Base-by-base conservation (phyloP, 108 stramenopile genomes). In the Nitzschia sp. region DNA sequence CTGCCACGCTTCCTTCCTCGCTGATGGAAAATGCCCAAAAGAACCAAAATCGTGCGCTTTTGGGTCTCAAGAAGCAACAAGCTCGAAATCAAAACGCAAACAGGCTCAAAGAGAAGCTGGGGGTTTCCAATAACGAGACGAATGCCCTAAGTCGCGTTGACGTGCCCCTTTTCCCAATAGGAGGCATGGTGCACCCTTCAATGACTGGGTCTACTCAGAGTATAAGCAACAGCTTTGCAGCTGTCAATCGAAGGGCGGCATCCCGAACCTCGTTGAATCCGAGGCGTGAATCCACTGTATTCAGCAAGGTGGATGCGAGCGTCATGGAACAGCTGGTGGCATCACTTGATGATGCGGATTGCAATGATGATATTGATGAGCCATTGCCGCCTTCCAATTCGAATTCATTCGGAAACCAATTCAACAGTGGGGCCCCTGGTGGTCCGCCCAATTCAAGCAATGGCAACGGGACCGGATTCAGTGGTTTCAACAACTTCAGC, bases 11-110 rank as follows among this genome's bases (percentile, higher is more conserved):
- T 5, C 49, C 49, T 17, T 51, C 64, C 49, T 29, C 42, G 28
- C 28, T 51, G 48, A 33, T 51, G 19, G 49, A 51, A 51, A 19
- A 51, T 51, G 49, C 49, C 21, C 49, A 19, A 9, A 51, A 51
- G 21, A 51, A 51, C 21, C 49, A 51, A 51, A 51, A 51, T 19
- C 13, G 8, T 5, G 49, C 49, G 4, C 21, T 51, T 9, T 4
- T n/a, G n/a, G n/a, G 21, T 61, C 74, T 75, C 2, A 51, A 75
- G 51, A 66, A 75, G 35, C 63, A 75, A 53, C 64, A 67, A 27
- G 59, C 65, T 2, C 63, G 74, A 24, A 65, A 75, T 25, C 53
- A 67, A 13, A 59, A 49, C 25, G 74, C 74, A 36, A 67, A 47
- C 27, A 57, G 66, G 25, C 36, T 75, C 13, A 51, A 67, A 42